Evolutionary conservation across 1,284 basidiomycete genomes (phyloP).

Genomic region (Ganoderma sinense): DNA sequence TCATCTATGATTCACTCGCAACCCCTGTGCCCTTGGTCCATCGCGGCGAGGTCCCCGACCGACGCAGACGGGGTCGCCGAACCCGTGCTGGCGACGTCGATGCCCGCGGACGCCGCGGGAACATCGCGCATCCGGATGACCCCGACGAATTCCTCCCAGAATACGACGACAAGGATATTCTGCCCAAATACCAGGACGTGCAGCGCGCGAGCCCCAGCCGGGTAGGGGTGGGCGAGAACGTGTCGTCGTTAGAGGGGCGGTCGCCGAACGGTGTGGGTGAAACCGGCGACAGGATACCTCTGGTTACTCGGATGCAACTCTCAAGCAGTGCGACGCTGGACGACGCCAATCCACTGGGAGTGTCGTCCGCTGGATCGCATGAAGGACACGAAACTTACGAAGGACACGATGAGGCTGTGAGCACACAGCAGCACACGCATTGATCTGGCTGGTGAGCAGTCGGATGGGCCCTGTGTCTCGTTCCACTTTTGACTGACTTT

Average conservation of each 20-base stretch:
- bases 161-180: conserved; percentile 32
- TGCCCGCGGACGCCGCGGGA: conserved; percentile 20
- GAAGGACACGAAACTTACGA: conserved; percentile 12
- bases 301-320: conserved; percentile 12
- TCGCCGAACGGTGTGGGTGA: conserved; percentile 18
- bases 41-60: conserved; percentile 5
- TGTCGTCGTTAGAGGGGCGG: conserved; percentile 4
- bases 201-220: conserved; percentile 5
- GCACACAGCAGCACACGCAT: background rate
- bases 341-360: conserved; percentile 14
- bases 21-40: conserved; percentile 11
- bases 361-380: conserved; percentile 22
- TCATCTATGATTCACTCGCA: conserved; percentile 23
- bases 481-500: background rate
- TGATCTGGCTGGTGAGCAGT: background rate
- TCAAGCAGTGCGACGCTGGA: conserved; percentile 17
- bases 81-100: conserved; percentile 25
- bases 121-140: conserved; percentile 27
- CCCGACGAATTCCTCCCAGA: conserved; percentile 27
- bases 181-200: conserved; percentile 29
- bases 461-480: background rate
- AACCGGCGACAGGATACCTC: conserved; percentile 20
- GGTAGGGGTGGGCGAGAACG: conserved; percentile 1
- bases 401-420: background rate
- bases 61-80: conserved; percentile 16